phyloP scores from a whole-genome alignment of 208 protist genomes.

The Crithidia expoeki region DNA sequence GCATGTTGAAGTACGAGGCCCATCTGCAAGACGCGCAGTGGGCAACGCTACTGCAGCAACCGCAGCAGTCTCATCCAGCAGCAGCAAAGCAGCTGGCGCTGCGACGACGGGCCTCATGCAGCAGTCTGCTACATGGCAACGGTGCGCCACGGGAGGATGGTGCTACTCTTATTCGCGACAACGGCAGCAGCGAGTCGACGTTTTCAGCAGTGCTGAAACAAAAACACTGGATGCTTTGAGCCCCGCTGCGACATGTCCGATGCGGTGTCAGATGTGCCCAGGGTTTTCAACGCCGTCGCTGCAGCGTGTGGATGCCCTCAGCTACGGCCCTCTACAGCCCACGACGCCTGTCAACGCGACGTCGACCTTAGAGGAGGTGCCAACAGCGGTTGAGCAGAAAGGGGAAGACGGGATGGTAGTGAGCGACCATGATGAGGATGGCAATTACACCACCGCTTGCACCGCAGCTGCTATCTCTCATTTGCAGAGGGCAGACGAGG shows the following conservation, averaged over 20 bases:
- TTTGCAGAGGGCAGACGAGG: neutral
- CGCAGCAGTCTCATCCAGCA: neutral
- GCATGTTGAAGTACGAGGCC: slow-evolving; percentile 30
- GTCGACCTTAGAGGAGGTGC: neutral
- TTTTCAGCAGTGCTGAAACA: slow-evolving; percentile 21
- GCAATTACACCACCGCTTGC: neutral
- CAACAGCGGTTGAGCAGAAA: neutral
- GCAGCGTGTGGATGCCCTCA: slow-evolving; percentile 59
- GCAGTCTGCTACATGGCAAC: neutral
- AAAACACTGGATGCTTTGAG: slow-evolving; percentile 39
- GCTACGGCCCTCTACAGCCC: slow-evolving; percentile 51
- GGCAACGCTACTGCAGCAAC: slow-evolving; percentile 18
- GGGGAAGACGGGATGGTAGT: neutral
- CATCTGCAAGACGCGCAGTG: slow-evolving; percentile 30
- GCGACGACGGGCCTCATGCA: neutral
- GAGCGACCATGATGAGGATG: neutral
- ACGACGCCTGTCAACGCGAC: slow-evolving; percentile 6
- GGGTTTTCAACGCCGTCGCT: slow-evolving; percentile 59
- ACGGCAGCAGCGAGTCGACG: slow-evolving; percentile 14
- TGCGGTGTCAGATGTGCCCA: slow-evolving; percentile 56
- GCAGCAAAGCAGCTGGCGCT: neutral
- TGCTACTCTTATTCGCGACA: neutral
- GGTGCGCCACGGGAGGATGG: neutral
- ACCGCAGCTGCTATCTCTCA: neutral
- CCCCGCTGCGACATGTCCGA: slow-evolving; percentile 30